phyloP scores from a whole-genome alignment of 768 basidiomycete genomes.

The Hypholoma fasciculare region DNA sequence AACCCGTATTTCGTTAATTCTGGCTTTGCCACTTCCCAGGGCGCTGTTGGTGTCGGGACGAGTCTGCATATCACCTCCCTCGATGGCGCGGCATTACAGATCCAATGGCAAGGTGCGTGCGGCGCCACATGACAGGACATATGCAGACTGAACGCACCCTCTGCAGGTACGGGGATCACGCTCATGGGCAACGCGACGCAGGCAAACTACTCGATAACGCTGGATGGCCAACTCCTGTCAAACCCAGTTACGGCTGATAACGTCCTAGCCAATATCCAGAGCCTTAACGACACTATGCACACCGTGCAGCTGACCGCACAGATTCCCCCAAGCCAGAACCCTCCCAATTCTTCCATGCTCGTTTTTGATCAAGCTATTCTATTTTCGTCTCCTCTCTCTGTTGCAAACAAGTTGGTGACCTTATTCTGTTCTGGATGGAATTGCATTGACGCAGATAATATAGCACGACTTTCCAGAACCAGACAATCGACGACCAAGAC shows the following conservation, averaged over 20 bases:
- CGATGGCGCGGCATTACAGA: conserved; percentile 53
- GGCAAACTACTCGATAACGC: conserved; percentile 45
- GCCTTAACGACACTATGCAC: conserved; percentile 51
- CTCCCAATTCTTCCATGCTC: conserved; percentile 37
- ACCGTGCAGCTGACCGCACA: conserved; percentile 53
- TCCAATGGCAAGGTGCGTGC: conserved; percentile 64
- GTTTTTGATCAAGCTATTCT: conserved; percentile 61
- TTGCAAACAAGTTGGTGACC: conserved; percentile 32
- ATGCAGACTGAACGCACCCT: neutral
- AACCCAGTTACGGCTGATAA: conserved; percentile 26
- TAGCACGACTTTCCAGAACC: conserved; percentile 29
- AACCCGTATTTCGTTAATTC: conserved; percentile 57
- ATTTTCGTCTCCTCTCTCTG: conserved; percentile 32
- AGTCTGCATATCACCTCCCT: conserved; percentile 64
- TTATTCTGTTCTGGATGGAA: neutral
- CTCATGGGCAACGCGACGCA: conserved; percentile 51
- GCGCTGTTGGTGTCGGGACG: conserved; percentile 51
- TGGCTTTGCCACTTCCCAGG: conserved; percentile 42
- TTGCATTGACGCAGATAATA: neutral
- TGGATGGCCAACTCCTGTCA: conserved; percentile 46
- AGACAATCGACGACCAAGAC: conserved; percentile 41
- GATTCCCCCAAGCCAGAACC: conserved; percentile 25
- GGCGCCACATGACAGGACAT: neutral
- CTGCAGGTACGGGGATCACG: conserved; percentile 63
- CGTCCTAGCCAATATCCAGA: conserved; percentile 49